phyloP scores from a whole-genome alignment of 2,329 filamentous ascomycete species.

The Verticillium nubilum region DNA sequence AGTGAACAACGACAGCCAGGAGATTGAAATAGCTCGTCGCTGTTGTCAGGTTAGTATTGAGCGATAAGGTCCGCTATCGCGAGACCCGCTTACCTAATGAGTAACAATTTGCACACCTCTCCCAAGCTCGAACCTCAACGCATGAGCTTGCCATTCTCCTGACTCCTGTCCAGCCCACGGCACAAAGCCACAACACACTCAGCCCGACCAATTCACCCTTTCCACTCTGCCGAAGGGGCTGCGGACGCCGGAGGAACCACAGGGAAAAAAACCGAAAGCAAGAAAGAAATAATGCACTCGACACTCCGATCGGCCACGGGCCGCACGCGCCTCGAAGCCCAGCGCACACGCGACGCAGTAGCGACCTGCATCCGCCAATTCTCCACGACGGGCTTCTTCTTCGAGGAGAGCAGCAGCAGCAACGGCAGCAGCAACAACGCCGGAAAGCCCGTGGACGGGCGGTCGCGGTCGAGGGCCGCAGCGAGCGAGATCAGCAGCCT shows the following conservation, averaged over 20 bases:
- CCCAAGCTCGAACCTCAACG: background rate
- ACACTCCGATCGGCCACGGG: slow-evolving; percentile 30
- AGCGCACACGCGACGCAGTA: slow-evolving; percentile 23
- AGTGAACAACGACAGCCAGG: too few relatives aligned
- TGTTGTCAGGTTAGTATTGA: too few relatives aligned
- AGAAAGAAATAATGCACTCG: slow-evolving; percentile 25
- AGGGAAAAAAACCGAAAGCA: background rate
- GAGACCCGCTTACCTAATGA: background rate
- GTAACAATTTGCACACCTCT: background rate
- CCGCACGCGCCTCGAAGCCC: slow-evolving; percentile 27
- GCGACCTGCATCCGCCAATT: slow-evolving; percentile 28
- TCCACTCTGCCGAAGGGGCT: background rate
- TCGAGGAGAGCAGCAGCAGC: slow-evolving; percentile 17
- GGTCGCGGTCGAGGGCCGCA: slow-evolving; percentile 26
- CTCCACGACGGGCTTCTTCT: slow-evolving; percentile 29
- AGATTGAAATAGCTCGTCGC: too few relatives aligned
- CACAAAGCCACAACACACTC: background rate
- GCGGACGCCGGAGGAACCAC: background rate
- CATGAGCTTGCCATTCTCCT: background rate
- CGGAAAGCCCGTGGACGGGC: slow-evolving; percentile 6
- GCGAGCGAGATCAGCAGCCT: slow-evolving; percentile 27
- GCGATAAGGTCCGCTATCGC: background rate
- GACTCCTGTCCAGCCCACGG: background rate
- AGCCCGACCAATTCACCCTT: background rate
- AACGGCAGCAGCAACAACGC: slow-evolving; percentile 4